A percentile compares a stretch with the other conserved stretches of the same genome.
phyloP scores from a whole-genome alignment of 2,329 filamentous ascomycete species.

The Lecanicillium sp. region DNA sequence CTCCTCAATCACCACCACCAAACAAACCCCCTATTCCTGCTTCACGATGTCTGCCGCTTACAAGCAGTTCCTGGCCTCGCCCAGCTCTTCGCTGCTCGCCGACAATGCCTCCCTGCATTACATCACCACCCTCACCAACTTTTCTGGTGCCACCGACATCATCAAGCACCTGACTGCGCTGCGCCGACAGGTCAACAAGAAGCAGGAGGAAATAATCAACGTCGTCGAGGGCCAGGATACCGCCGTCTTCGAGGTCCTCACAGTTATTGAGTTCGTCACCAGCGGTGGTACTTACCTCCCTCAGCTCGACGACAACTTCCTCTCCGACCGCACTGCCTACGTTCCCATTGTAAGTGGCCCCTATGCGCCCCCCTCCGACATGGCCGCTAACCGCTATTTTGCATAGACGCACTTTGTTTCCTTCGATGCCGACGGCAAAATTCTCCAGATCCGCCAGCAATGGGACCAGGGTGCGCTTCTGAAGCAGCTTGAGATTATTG shows the following conservation, averaged over 20 bases:
- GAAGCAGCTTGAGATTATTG: slow-evolving; percentile 91
- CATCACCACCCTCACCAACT: slow-evolving; percentile 76
- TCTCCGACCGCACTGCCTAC: slow-evolving; percentile 72
- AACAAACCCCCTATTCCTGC: slow-evolving; percentile 13
- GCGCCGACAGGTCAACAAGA: slow-evolving; percentile 72
- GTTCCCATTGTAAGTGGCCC: slow-evolving; percentile 67
- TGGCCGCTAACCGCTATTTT: not conserved
- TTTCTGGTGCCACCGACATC: slow-evolving; percentile 67
- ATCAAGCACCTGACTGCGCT: slow-evolving; percentile 73
- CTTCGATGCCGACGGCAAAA: slow-evolving; percentile 72
- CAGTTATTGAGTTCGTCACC: slow-evolving; percentile 71
- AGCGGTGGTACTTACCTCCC: slow-evolving; percentile 85
- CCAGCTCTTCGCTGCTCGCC: slow-evolving; percentile 57
- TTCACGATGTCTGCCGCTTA: slow-evolving; percentile 48
- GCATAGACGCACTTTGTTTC: slow-evolving; percentile 77
- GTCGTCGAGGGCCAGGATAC: slow-evolving; percentile 65
- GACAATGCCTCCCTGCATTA: slow-evolving; percentile 72
- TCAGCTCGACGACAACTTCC: slow-evolving; percentile 87
- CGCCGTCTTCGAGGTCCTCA: slow-evolving; percentile 79
- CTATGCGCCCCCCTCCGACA: not conserved
- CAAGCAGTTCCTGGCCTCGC: slow-evolving; percentile 65
- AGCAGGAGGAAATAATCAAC: slow-evolving; percentile 69
- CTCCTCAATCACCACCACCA: not conserved
- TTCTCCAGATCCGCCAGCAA: slow-evolving; percentile 78
- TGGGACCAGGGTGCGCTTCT: slow-evolving; percentile 95